Conservation (phyloP, 2,329 filamentous ascomycete genomes). For the Neophaeococcomyces aloes region DNA sequence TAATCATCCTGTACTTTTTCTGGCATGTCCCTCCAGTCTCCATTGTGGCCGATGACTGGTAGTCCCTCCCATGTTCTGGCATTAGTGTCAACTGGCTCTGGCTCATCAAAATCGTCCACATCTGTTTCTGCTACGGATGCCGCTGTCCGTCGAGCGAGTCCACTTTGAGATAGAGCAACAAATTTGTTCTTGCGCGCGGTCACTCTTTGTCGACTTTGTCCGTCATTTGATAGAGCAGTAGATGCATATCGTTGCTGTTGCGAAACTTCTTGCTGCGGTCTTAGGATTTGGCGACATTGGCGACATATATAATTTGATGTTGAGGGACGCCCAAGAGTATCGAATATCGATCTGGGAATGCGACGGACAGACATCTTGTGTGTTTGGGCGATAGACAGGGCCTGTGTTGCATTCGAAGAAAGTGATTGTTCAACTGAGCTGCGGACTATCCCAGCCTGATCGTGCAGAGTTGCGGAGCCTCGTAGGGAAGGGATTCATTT, state of each 20-base stretch:
- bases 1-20: constrained; percentile 31
- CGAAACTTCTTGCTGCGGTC: not conserved
- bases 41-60: constrained; percentile 43
- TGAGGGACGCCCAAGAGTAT: constrained; percentile 1
- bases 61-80: constrained; percentile 44
- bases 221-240: no score
- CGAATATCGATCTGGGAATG: constrained; percentile 9
- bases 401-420: not conserved
- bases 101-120: not conserved
- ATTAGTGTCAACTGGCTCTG: constrained; percentile 34
- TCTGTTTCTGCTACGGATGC: not conserved
- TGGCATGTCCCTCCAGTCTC: constrained; percentile 30
- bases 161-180: no score
- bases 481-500: no score
- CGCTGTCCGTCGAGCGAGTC: no score
- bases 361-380: constrained; percentile 5
- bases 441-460: no score
- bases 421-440: not conserved
- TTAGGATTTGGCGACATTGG: constrained; percentile 10
- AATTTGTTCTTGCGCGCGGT: no score
- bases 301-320: constrained; percentile 12
- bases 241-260: constrained; percentile 12
- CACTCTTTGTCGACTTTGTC: no score
- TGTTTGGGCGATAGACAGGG: not conserved
- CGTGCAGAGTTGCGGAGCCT: no score